phyloP scores from a whole-genome alignment of 345 rosid genomes.

The Citrus maxima region DNA sequence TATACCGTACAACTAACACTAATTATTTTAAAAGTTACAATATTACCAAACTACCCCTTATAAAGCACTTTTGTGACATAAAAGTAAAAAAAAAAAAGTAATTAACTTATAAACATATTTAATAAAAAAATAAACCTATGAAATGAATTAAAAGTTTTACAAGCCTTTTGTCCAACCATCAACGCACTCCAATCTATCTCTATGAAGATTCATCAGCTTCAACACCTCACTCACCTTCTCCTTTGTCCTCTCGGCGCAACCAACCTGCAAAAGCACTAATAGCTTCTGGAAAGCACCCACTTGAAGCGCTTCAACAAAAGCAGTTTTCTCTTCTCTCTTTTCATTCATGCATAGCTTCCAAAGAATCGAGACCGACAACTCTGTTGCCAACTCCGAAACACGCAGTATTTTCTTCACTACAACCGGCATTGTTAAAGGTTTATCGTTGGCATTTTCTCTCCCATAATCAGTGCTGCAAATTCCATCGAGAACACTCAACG shows the following conservation, averaged over 20 bases:
- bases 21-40: too few relatives aligned
- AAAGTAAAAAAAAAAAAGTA: too few relatives aligned
- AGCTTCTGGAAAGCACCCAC: conserved; percentile 87
- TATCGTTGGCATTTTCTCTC: conserved; percentile 29
- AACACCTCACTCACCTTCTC: conserved; percentile 64
- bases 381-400: conserved; percentile 65
- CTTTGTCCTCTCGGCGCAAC: conserved; percentile 61
- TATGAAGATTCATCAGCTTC: conserved; percentile 57
- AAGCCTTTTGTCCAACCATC: conserved; percentile 16
- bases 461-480: conserved; percentile 47
- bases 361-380: conserved; percentile 56
- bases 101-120: too few relatives aligned
- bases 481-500: conserved; percentile 50
- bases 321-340: conserved; percentile 28
- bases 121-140: too few relatives aligned
- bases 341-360: conserved; percentile 60
- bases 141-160: too few relatives aligned
- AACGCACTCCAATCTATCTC: conserved; percentile 56
- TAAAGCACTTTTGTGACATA: too few relatives aligned
- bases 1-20: accelerated
- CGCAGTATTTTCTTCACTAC: conserved; percentile 76
- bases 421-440: conserved; percentile 59
- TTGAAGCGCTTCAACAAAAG: conserved; percentile 60
- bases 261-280: conserved; percentile 69
- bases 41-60: too few relatives aligned